Base-by-base conservation (phyloP, 371 early-diverging fungal species). In the Capillidium heterosporum region DNA sequence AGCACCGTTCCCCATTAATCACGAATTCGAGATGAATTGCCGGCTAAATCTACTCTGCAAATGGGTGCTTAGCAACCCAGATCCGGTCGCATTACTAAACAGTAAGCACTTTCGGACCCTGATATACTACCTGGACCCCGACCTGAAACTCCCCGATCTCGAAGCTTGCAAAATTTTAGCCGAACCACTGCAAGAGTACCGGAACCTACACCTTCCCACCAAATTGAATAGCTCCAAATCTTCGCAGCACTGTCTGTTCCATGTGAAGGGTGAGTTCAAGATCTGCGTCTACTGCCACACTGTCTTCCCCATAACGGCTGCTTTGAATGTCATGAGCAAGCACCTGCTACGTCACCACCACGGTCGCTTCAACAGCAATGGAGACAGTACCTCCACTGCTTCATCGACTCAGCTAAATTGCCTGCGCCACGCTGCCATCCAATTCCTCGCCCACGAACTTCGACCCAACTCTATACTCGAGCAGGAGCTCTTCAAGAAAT, bases 401-500 rank as follows among this genome's bases (percentile, higher is more conserved):
- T 17, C 31, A 17, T 15, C 24, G 2, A 11, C 19, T 28, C n/a
- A 31, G 15, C 5, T 31, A 24, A 49, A 49, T 17, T 24, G 28
- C 3, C 28, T 49, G 17, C 24, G 31, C 17, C 24, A 11, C 28
- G 15, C 31, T 13, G 24, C 24, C 10, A 17, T 31, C 11, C 50
- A 31, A 17, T 24, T 49, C 31, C 28, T 49, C 10, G 31, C 31
- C 5, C 24, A 24, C 24, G 32, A 31, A 17, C 31, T 49, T 10
- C 50, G 50, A 3, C 50, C 50, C 4, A 31, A 15, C 15, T 17
- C 19, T 29, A 11, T 49, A 31, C 17, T 49, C 8, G 50, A 49
- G 50, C 50, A 49, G 17, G 50, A 49, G 28, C 8, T 49, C 26
- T 49, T 49, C 50, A 24, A 49, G 31, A 49, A 49, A 28, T 49